A percentile compares a stretch with the other conserved stretches of the same genome.
Evolutionary conservation across 2,329 filamentous ascomycete genomes (phyloP).

Genomic region (Coniella lustricola): DNA sequence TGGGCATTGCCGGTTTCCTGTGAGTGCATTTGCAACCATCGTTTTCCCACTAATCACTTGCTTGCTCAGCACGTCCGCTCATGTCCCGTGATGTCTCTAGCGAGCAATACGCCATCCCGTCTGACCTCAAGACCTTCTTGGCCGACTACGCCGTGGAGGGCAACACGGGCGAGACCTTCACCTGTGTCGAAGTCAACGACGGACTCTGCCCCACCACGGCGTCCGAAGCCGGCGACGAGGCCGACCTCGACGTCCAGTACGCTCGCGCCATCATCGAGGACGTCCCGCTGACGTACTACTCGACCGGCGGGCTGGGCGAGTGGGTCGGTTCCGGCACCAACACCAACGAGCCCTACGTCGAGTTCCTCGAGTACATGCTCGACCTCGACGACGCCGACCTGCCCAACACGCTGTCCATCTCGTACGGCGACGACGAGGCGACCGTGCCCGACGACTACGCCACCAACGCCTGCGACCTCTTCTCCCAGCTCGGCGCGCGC

Average conservation of each 20-base stretch:
- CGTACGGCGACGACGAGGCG: slow-evolving; percentile 60
- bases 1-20: slow-evolving; percentile 14
- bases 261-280: slow-evolving; percentile 21
- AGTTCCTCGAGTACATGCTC: slow-evolving; percentile 55
- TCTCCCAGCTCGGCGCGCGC: slow-evolving; percentile 57
- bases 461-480: slow-evolving; percentile 44
- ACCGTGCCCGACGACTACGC: slow-evolving; percentile 51
- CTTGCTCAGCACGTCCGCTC: too few relatives aligned
- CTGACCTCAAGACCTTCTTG: slow-evolving; percentile 26
- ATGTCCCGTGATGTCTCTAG: too few relatives aligned
- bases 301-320: slow-evolving; percentile 13
- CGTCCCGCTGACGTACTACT: slow-evolving; percentile 26
- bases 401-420: slow-evolving; percentile 60
- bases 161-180: slow-evolving; percentile 33
- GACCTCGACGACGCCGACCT: slow-evolving; percentile 44
- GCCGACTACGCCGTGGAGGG: slow-evolving; percentile 3
- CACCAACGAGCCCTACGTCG: slow-evolving; percentile 60
- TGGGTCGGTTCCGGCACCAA: slow-evolving; percentile 29
- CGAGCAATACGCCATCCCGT: slow-evolving; percentile 24
- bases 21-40: slow-evolving; percentile 26
- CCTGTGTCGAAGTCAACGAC: slow-evolving; percentile 35
- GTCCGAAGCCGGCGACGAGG: slow-evolving; percentile 38
- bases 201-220: slow-evolving; percentile 29
- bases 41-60: too few relatives aligned
- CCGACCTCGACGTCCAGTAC: slow-evolving; percentile 48